Base-by-base conservation (phyloP, 2,329 filamentous ascomycete genomes). In the Pseudogymnoascus sp. region DNA sequence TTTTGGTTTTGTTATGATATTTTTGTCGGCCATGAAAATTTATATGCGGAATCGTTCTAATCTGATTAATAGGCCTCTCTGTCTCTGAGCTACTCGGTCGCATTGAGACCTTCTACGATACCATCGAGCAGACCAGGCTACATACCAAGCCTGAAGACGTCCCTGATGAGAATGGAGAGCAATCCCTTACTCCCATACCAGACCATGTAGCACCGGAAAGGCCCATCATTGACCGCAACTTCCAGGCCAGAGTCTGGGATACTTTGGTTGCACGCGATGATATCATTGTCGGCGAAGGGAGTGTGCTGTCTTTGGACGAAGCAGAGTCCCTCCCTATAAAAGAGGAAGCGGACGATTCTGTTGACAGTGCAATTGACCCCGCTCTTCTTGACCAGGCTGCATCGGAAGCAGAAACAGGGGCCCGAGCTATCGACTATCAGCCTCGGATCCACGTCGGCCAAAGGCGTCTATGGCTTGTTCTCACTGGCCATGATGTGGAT, bases 401-500 rank as follows among this genome's bases (percentile, higher is more conserved):
- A 57, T 9, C 18, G 8, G 30, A 35, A 26, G 33, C 55, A 33
- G 55, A 57, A 38, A 52, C 45, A 12, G 45, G 30, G 5, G 3
- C 6, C 13, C 55, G 26, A 19, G 9, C 45, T 19, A 15, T 48
- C 13, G 57, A 48, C 8, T 57, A 52, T 57, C 63, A 68, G 28
- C 68, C 70, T 41, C 67, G 71, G 9, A 70, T 85, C 1, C 77
- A 76, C 60, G 77, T 80, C 12, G 77, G 79, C 0, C 77, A 83
- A 63, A 76, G 80, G 55, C 77, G 78, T 3, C 77, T 83, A 68
- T 86, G 83, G 83, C 76, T 79, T 67, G 77, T 77, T 2, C 72
- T 86, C 55, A 78, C 82, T 19, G 82, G 82, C 10, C 83, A 86
- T 68, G 76, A 76, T 5, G 74, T 80, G 8, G 82, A 86, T 67